Evolutionary conservation across 768 basidiomycete species (phyloP), one percentile per base, ranked within the genome.

Genomic region (Kwoniella sp.): DNA sequence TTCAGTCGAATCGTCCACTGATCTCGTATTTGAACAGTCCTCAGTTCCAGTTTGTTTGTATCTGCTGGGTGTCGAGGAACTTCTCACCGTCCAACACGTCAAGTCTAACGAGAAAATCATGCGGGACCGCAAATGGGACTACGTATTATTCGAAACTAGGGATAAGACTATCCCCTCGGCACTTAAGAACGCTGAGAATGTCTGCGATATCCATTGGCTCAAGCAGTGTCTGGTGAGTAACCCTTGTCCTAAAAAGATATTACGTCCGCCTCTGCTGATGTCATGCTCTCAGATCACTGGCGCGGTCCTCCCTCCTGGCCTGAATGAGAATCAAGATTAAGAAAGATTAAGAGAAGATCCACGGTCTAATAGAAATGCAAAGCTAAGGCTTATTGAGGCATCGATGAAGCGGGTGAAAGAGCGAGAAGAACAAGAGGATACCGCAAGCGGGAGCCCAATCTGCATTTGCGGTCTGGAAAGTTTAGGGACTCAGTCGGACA

Each of bases 61-160:
- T 47, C 85, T 86, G 29, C 90, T 93, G 87, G 91, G 91, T 0
- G 90, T 92, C 0, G 79, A 81, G 7, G 82, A 80, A 13, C 88
- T 94, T 50, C 47, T 60, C 0, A 24, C 57, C 2, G 40, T 62
- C 47, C 9, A 44, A 25, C 52, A 62, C n/a, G 19, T n/a, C 49
- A 50, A 33, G 37, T 51, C 55, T 12, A 61, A 55, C 44, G 55
- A 53, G 50, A 44, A n/a, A 50, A 49, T n/a, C 25, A 68, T 51
- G 36, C 60, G 37, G 29, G 63, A 64, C 19, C 40, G 49, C 33
- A 53, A 48, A 1, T 70, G 64, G 55, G 69, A 73, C 53, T 64
- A 63, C 30, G 47, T 72, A 49, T 19, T 75, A 2, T 36, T 72
- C 19, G 68, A 72, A 40, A 69, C 69, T 40, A 51, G 69, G 19